phyloP scores from a whole-genome alignment of 495 filamentous ascomycete genomes.

The Aspergillus conjunctus region DNA sequence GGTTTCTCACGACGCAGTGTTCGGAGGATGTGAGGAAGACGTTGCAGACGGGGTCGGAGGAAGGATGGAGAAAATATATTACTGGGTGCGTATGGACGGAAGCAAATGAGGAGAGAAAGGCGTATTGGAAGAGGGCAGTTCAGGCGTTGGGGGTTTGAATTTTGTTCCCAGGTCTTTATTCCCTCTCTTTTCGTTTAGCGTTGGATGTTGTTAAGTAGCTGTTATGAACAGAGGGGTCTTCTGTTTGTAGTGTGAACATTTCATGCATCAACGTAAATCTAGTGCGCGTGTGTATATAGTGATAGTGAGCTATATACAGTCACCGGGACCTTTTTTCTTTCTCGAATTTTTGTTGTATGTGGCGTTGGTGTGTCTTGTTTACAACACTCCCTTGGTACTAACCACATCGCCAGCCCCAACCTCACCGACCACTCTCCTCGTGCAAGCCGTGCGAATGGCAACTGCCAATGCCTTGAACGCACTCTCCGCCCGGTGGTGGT shows the following conservation, averaged over 20 bases:
- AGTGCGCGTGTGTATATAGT: too few relatives aligned
- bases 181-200: not conserved
- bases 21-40: conserved; percentile 37
- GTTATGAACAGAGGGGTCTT: not conserved
- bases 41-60: conserved; percentile 54
- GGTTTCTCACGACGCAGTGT: conserved; percentile 75
- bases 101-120: conserved; percentile 49
- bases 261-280: too few relatives aligned
- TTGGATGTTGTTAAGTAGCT: not conserved
- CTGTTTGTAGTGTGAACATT: too few relatives aligned
- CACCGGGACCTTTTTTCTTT: not conserved
- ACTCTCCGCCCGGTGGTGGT: conserved; percentile 95
- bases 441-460: conserved; percentile 75
- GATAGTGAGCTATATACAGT: not conserved
- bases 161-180: not conserved
- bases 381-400: conserved; percentile 89
- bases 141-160: conserved; percentile 36
- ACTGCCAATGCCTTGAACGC: conserved; percentile 96
- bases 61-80: conserved; percentile 65
- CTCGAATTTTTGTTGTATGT: not conserved
- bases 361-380: conserved; percentile 17
- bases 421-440: conserved; percentile 66
- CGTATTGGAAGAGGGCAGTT: conserved; percentile 56
- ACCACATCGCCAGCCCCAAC: conserved; percentile 87
- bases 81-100: conserved; percentile 61